phyloP scores from a whole-genome alignment of 2,329 filamentous ascomycete species.

The Penicillium sp. region DNA sequence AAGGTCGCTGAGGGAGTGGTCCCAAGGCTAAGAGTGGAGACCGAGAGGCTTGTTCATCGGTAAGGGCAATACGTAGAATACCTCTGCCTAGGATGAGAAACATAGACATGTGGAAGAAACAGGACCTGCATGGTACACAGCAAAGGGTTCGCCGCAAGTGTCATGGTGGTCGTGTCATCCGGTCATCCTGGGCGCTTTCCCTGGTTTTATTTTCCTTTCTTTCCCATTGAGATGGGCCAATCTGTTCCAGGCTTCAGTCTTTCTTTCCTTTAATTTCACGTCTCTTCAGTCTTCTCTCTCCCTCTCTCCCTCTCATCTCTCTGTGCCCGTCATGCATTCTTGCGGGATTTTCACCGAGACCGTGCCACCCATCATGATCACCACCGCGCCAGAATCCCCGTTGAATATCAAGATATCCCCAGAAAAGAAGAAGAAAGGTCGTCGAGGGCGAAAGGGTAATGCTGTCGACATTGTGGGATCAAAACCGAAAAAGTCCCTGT shows the following conservation, averaged over 20 bases:
- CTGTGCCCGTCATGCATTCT: neutral
- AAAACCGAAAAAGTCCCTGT: conserved; percentile 15
- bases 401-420: neutral
- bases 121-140: neutral
- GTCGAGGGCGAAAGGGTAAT: conserved; percentile 9
- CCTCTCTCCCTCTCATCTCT: neutral
- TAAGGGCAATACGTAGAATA: neutral
- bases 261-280: neutral
- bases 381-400: neutral
- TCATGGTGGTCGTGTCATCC: neutral
- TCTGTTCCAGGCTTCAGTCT: neutral
- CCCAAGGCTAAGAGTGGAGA: neutral
- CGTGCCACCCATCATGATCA: conserved; percentile 12
- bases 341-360: neutral
- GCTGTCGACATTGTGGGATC: neutral
- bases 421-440: conserved; percentile 14
- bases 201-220: neutral
- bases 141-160: neutral
- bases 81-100: neutral
- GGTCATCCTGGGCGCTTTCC: neutral
- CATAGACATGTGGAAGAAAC: too few species aligned
- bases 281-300: neutral
- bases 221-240: neutral
- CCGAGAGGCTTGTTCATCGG: neutral
- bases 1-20: neutral